These are phyloP conservation scores for Xylaria sp. DNA, from an alignment of 2,329 filamentous ascomycete genomes.

Conservation along the genomic window DNA sequence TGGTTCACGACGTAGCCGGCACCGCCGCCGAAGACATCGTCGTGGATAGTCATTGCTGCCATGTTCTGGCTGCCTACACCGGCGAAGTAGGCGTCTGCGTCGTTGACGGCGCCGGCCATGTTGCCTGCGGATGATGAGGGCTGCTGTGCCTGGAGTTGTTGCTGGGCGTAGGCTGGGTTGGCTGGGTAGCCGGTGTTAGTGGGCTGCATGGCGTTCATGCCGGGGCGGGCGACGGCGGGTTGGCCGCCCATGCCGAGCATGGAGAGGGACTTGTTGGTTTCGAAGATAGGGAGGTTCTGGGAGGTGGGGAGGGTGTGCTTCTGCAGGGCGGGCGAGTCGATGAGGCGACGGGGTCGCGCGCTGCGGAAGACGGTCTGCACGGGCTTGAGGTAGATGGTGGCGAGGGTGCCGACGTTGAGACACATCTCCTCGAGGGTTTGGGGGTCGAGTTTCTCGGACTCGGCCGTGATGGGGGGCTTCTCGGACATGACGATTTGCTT, in stretches of 20 bases:
- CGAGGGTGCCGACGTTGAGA: slow-evolving; percentile 88
- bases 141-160: slow-evolving; percentile 31
- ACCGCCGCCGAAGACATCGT: slow-evolving; percentile 54
- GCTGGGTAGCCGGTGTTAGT: too few species aligned
- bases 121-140: slow-evolving; percentile 3
- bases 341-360: slow-evolving; percentile 71
- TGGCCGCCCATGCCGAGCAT: slow-evolving; percentile 52
- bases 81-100: slow-evolving; percentile 86
- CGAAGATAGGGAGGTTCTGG: slow-evolving; percentile 42
- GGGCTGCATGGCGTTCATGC: slow-evolving; percentile 18
- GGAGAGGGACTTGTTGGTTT: slow-evolving; percentile 56
- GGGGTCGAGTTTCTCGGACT: slow-evolving; percentile 89
- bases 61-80: slow-evolving; percentile 69
- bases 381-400: slow-evolving; percentile 95
- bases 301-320: slow-evolving; percentile 58
- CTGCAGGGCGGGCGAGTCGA: slow-evolving; percentile 82
- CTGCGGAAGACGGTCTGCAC: slow-evolving; percentile 95
- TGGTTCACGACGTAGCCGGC: slow-evolving; percentile 72
- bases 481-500: slow-evolving; percentile 93
- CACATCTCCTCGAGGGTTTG: slow-evolving; percentile 94
- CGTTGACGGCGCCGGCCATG: slow-evolving; percentile 67
- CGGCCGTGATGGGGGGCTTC: slow-evolving; percentile 92
- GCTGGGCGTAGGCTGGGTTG: too few species aligned
- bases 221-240: slow-evolving; percentile 45
- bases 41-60: slow-evolving; percentile 63